Evolutionary conservation across 2,329 filamentous ascomycete species (phyloP), one percentile per base, ranked within the genome.

Genomic region (Diplodia corticola): DNA sequence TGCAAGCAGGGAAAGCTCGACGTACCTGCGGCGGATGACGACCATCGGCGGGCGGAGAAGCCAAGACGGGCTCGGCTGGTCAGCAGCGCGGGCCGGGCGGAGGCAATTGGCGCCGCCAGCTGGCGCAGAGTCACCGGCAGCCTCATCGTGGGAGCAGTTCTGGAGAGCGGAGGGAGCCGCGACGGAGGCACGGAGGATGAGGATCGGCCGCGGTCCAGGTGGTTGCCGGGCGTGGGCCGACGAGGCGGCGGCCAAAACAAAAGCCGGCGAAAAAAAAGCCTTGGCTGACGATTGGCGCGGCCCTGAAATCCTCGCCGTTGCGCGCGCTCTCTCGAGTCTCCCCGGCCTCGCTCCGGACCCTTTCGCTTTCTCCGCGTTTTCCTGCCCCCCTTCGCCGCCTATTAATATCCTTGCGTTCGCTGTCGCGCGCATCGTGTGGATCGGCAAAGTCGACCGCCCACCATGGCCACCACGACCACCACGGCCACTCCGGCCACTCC

Each of bases 401-500:
- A 44, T 33, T 37, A 46, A 12, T 54, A 54, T 26, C 28, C 24
- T 40, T 15, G 5, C 26, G 17, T 12, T 26, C 35, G 37, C 17
- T 26, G 63, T 35, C 10, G 48, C 55, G 63, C 63, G 13, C 35
- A 13, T 35, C 15, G 20, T 17, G 50, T 53, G 53, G 20, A 60
- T 9, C 35, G 33, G 5, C 28, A 17, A 7, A 17, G n/a, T 26
- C 40, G 10, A 33, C 17, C 57, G 28, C 46, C 64, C 30, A 65
- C 12, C 53, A 65, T 65, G 64, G 59, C 63, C 28, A 54, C 64
- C 9, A 65, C 64, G 3, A 55, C 64, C 28, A 48, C 49, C 20
- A 37, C 40, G 7, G 20, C 46, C 49, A 61, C 67, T 53, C 81
- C 82, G 80, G 76, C 80, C 54, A 76, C 76, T 69, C 71, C 40